A percentile compares a stretch with the other conserved stretches of the same genome.
Evolutionary conservation across 164 flowering plant genomes (phyloP).

Genomic region (Litsea cubeba): DNA sequence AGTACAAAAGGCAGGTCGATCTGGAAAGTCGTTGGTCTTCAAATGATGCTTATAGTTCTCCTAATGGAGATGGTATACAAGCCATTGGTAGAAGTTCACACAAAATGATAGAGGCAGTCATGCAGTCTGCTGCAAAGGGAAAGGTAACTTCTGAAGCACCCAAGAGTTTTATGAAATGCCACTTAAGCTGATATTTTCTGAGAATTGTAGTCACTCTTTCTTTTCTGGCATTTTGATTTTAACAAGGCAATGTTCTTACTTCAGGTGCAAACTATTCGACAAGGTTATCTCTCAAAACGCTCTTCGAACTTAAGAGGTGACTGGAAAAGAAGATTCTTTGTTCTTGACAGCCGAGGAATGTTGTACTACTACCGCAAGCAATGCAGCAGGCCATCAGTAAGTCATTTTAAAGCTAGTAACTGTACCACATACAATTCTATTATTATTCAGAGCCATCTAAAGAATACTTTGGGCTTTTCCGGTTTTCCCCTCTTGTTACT

Average conservation of each 20-base stretch:
- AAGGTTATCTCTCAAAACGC: slow-evolving; percentile 94
- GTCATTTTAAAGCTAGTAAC: slow-evolving; percentile 19
- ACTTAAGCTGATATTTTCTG: no score
- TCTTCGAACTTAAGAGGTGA: slow-evolving; percentile 93
- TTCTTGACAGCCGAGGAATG: slow-evolving; percentile 96
- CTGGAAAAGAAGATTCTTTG: slow-evolving; percentile 95
- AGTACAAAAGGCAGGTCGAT: slow-evolving; percentile 83
- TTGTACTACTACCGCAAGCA: slow-evolving; percentile 90
- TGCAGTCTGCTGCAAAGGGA: slow-evolving; percentile 84
- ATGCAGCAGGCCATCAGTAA: slow-evolving; percentile 60
- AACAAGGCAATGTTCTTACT: slow-evolving; percentile 4
- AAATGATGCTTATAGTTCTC: slow-evolving; percentile 65
- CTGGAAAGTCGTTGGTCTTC: slow-evolving; percentile 66
- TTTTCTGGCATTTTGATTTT: background rate
- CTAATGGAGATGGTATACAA: slow-evolving; percentile 43
- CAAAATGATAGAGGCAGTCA: slow-evolving; percentile 52
- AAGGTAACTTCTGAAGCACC: slow-evolving; percentile 44
- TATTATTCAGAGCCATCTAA: no score
- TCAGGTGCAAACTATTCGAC: slow-evolving; percentile 94
- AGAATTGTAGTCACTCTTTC: background rate
- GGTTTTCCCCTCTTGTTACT: no score
- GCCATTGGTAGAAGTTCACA: slow-evolving; percentile 46
- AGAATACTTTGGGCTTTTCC: no score
- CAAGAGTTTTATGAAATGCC: background rate
- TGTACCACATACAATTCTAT: background rate